Base-by-base conservation (phyloP, 2,329 filamentous ascomycete species). In the Lasiodiplodia sp. region DNA sequence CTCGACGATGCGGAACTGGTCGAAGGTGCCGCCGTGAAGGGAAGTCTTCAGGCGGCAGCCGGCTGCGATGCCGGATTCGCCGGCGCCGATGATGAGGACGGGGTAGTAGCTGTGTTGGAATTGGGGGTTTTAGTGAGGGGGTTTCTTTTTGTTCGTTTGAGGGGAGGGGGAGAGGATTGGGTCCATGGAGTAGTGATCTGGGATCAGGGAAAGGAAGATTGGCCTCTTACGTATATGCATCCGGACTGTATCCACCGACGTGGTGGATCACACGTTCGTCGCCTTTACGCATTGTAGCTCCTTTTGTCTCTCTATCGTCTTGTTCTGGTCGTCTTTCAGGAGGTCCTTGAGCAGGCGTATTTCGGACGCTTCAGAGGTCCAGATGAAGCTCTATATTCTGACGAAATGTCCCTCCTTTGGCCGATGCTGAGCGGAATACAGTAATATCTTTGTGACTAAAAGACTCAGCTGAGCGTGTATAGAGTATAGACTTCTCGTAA, bases 1-100 rank as follows among this genome's bases (percentile, higher is more conserved):
- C 28, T 91, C 89, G 69, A 90, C 90, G 73, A 91, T 83, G 34
- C 81, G 80, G 72, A 91, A 84, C 69, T 89, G 87, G 70, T 85
- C 84, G 66, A 88, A 87, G 38, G 23, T 23, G 23, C 23, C 23
- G 23, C 83, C 84, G 37, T 83, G 83, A 52, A 90, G 83, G 75
- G 84, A 84, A 21, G 86, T 79, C 72, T 88, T 86, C 64, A 91
- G 76, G 28, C 85, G 85, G 52, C 86, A 88, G 8, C 85, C 88
- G 73, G 89, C 84, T 2, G 86, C 87, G 67, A 91, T 88, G 23
- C 85, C 89, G 0, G 87, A 88, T 72, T 88, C 86, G 14, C 89
- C 89, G 1, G 86, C 85, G 34, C 89, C 89, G 49, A 91, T 84
- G 72, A 89, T 85, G 63, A 86, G 75, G 65, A 88, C 81, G 1